Conservation (phyloP, 208 protist species). For the Naegleria lovaniensis region DNA sequence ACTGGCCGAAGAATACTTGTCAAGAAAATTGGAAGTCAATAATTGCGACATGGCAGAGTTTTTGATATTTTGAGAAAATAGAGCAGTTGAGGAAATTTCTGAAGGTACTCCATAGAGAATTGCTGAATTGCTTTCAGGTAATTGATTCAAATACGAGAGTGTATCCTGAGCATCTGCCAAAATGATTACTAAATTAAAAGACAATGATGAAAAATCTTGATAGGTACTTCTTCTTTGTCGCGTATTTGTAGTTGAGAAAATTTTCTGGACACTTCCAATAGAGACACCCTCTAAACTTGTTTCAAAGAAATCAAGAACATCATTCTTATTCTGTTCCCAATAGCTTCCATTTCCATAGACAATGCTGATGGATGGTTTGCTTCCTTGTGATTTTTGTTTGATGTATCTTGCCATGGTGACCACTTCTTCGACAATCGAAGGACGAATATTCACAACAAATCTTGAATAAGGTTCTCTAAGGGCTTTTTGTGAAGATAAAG, state of each 20-base stretch:
- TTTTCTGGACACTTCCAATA: background rate
- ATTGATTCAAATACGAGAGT: too few species aligned
- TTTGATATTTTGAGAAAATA: background rate
- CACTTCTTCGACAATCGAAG: background rate
- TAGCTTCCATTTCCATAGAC: background rate
- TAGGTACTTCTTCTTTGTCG: too few species aligned
- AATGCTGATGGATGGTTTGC: background rate
- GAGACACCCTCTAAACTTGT: background rate
- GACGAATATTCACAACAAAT: background rate
- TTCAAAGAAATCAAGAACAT: background rate
- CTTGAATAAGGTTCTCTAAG: background rate
- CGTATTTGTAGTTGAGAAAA: background rate
- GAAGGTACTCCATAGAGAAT: background rate
- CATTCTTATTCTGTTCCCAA: background rate
- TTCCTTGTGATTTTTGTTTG: background rate
- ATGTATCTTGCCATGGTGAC: background rate
- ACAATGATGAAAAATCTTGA: too few species aligned
- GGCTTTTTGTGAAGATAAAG: background rate
- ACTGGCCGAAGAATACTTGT: background rate
- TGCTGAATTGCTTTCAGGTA: too few species aligned
- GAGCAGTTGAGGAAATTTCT: background rate
- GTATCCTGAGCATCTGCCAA: too few species aligned
- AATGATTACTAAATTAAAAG: too few species aligned
- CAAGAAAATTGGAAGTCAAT: background rate
- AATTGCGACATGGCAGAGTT: background rate